phyloP scores from a whole-genome alignment of 345 rosid genomes.

The Syzygium jambos region DNA sequence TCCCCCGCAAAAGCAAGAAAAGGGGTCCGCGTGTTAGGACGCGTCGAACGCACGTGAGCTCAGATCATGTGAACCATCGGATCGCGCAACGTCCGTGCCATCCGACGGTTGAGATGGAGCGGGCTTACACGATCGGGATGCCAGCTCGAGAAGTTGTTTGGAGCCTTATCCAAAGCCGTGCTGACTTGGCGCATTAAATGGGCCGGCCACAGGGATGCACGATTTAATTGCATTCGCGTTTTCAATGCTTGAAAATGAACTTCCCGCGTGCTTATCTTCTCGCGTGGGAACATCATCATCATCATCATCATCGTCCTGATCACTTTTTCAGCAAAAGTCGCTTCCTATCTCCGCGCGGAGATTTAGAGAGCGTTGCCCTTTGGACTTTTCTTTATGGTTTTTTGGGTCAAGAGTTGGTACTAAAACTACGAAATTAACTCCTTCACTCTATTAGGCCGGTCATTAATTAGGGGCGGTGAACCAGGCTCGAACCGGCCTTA shows the following conservation, averaged over 20 bases:
- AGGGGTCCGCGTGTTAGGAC: too few relatives aligned
- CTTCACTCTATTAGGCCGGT: not conserved
- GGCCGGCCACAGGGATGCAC: not conserved
- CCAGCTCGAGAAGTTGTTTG: not conserved
- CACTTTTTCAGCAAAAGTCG: not conserved
- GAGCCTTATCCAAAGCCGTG: not conserved
- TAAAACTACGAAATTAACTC: not conserved
- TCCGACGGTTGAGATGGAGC: not conserved
- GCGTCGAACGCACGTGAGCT: not conserved
- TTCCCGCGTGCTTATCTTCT: not conserved
- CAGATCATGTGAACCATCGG: not conserved
- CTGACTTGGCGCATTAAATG: not conserved
- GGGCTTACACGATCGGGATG: not conserved
- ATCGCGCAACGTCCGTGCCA: fast-evolving
- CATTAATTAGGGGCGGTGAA: not conserved
- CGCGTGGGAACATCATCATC: not conserved
- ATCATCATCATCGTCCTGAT: too few relatives aligned
- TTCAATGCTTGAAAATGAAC: not conserved
- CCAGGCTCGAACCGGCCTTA: not conserved
- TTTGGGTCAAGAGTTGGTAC: not conserved
- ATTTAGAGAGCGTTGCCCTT: not conserved
- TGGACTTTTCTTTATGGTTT: not conserved
- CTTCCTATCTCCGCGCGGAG: too few relatives aligned
- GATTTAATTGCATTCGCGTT: not conserved
- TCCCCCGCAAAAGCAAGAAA: not conserved